Evolutionary conservation across 2,329 filamentous ascomycete genomes (phyloP).

Genomic region (Apiospora aurea): DNA sequence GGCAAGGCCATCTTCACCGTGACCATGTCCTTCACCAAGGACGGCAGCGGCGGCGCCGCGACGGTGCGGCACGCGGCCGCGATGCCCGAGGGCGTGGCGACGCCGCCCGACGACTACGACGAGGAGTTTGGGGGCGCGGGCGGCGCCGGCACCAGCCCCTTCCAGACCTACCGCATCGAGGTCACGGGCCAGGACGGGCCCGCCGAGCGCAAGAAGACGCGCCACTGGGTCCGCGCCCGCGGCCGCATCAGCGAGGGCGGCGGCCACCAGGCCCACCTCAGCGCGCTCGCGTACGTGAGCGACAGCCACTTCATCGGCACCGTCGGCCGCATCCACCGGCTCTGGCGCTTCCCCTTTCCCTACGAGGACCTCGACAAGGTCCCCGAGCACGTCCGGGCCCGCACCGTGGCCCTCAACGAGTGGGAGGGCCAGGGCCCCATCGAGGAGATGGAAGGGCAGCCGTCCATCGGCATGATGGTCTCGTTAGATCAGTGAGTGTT

Average conservation of each 20-base stretch:
- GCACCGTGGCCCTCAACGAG: conserved; percentile 48
- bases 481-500: conserved; percentile 70
- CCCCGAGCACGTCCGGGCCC: conserved; percentile 48
- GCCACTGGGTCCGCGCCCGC: conserved; percentile 77
- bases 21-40: conserved; percentile 85
- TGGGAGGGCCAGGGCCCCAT: conserved; percentile 54
- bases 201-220: conserved; percentile 69
- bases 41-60: conserved; percentile 59
- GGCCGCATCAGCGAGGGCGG: conserved; percentile 77
- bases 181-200: conserved; percentile 51
- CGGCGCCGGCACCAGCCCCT: conserved; percentile 49
- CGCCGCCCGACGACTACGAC: conserved; percentile 50
- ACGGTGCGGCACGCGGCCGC: conserved; percentile 70
- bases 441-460: conserved; percentile 58
- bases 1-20: conserved; percentile 94
- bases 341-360: conserved; percentile 74
- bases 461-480: conserved; percentile 83
- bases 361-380: conserved; percentile 61
- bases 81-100: conserved; percentile 57
- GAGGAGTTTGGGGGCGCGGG: conserved; percentile 48
- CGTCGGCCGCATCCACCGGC: conserved; percentile 77
- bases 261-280: conserved; percentile 81
- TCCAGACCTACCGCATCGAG: conserved; percentile 54
- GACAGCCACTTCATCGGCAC: conserved; percentile 95
- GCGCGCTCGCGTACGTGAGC: conserved; percentile 89